Base-by-base conservation (phyloP, 2,329 filamentous ascomycete species). In the Xylariomycetidae sp. region DNA sequence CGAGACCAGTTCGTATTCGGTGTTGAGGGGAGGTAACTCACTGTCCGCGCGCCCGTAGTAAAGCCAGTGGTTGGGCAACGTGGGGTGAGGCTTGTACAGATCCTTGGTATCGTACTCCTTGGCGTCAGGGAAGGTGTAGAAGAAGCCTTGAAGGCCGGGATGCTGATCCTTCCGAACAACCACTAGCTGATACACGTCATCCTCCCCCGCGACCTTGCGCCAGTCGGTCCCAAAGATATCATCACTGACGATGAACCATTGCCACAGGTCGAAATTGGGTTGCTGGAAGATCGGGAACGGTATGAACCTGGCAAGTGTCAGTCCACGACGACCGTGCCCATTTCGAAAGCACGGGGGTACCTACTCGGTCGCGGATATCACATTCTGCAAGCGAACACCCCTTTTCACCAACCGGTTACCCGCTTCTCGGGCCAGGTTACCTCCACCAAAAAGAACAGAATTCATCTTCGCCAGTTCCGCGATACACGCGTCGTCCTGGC, bases 91-190 rank as follows among this genome's bases (percentile, higher is more conserved):
- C 22, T 46, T 54, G 46, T 59, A 70, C 12, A 72, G 41, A 33
- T 73, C 70, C 24, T 61, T 63, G 6, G 62, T 68, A 6, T 58
- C 52, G 43, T 57, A 69, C 40, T 68, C 61, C 4, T 59, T 34
- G 2, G 54, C 26, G 7, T 52, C 47, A 2, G 50, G 50, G 25
- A 53, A 53, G 1, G 50, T 54, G 25, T 54, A 52, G 29, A 54
- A 55, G 35, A 52, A 38, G 3, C 48, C 46, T 17, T 53, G 50
- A 3, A 47, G 34, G 1, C 56, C 56, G 0, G 61, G 59, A 5
- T 65, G 46, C 19, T 52, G 44, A 17, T 53, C 47, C 31, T 60
- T 57, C 23, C 63, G 60, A 4, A 59, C 43, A 16, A 66, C 42
- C 6, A 67, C 57, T 10, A 66, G 54, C 35, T 56, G 59, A 40